Base-by-base conservation (phyloP, 2,329 filamentous ascomycete species). In the Gliomastix tumulicola region DNA sequence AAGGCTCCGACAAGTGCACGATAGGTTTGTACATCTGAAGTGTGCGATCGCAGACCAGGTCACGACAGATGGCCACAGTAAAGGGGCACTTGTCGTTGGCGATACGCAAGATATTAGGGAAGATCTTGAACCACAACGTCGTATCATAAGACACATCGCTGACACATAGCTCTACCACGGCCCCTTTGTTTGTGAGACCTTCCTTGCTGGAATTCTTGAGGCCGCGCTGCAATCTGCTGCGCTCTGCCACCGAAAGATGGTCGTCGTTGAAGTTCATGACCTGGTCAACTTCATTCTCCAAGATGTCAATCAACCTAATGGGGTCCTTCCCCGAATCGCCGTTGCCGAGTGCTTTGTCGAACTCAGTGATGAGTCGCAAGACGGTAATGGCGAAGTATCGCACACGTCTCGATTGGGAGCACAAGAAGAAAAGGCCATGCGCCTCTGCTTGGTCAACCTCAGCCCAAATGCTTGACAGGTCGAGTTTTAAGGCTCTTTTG, bases 391-490 rank as follows among this genome's bases (percentile, higher is more conserved):
- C 89, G 56, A 92, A 94, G 40, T 86, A 75, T 35, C 92, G 80
- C 19, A 98, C 92, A 37, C 86, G 78, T 36, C 88, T 77, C 6
- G 92, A 96, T 49, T 97, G 92, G 1, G 92, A 98, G 57, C 92
- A 98, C 7, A 98, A 67, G 56, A 98, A 98, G 67, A 98, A 98
- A 4, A 98, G 63, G 0, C 92, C 94, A 54, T 97, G 92, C 1
- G 90, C 94, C 57, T 98, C 92, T 13, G 96, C 86, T 57, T 96
- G 89, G 48, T 98, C 92, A 19, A 98, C 90, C 53, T 97, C 86
- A 2, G 88, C 88, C 70, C 89, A 87, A 4, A 94, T 82, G 39
- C 83, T 85, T 0, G 89, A 94, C 21, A 94, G 64, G 59, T 96
- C 89, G 21, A 96, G 74, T 41, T 88, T 84, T 41, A 86, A 66